Base-by-base conservation (phyloP, 1,284 basidiomycete species). In the Boletus holoroseus region DNA sequence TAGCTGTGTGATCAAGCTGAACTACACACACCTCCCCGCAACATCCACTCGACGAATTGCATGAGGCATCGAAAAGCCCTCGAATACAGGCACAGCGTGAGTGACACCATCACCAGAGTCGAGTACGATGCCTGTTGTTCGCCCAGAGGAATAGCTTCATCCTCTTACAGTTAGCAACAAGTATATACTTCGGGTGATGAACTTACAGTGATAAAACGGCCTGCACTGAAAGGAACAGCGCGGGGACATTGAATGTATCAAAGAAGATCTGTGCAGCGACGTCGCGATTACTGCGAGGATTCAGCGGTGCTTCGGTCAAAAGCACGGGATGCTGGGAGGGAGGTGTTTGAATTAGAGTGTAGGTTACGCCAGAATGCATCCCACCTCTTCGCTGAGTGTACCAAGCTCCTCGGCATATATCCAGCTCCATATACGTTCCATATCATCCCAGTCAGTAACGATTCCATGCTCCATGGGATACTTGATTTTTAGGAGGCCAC, bases 71-170 rank as follows among this genome's bases (percentile, higher is more conserved):
- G 92, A 94, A 74, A 99, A 99, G 0, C 96, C 96, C 68, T 99
- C 96, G 64, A 96, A 99, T 9, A 99, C 96, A 3, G 96, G 96
- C 3, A 99, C 96, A 3, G 96, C 93, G 61, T 99, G 96, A 18
- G 96, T 98, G 2, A 99, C 96, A 20, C 96, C 96, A 67, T 99
- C 96, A 11, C 96, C 96, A 3, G 96, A 98, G 68, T 99, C 96
- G 13, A 99, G 79, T 3, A 99, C 96, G 51, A 99, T 97, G 34
- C 96, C 96, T 27, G 96, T 99, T 54, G 96, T 99, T 56, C 96
- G 82, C n/a, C 96, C 96, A 5, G 95, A 97, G 3, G 96, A 94
- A 74, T 99, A 99, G 67, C 94, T 97, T 60, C 15, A 47, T 54
- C 32, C 49, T 18, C 54, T 42, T 24, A n/a, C 22, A 30, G 24